These are phyloP conservation scores for Cynanchum wilfordii DNA, from an alignment of 257 asterid genomes.

Conservation along the genomic window DNA sequence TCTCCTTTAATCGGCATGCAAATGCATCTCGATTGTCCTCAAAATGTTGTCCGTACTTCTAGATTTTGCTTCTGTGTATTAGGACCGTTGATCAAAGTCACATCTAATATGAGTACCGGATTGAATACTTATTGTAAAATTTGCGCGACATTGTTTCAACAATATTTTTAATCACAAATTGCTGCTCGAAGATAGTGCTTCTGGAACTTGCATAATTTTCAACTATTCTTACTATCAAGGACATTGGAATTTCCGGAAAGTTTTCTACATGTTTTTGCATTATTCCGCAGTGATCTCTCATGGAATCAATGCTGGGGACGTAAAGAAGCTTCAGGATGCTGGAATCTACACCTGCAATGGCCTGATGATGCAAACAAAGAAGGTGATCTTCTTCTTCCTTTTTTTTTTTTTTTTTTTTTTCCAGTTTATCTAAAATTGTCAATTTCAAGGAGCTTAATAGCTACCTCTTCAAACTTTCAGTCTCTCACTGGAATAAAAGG, in stretches of 20 bases:
- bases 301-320: constrained; percentile 99
- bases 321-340: constrained; percentile 98
- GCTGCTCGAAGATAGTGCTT: background rate
- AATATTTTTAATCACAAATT: background rate
- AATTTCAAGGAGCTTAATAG: constrained; percentile 2
- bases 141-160: background rate
- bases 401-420: background rate
- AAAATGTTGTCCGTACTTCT: background rate
- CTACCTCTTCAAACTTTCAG: constrained; percentile 24
- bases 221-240: background rate
- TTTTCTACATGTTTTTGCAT: background rate
- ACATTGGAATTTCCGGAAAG: background rate
- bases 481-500: constrained; percentile 95
- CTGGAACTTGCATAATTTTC: background rate
- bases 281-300: constrained; percentile 67
- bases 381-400: constrained; percentile 35
- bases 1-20: background rate
- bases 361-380: constrained; percentile 97
- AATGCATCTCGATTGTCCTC: background rate
- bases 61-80: background rate
- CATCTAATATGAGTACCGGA: background rate
- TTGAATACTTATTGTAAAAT: background rate
- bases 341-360: constrained; percentile 96
- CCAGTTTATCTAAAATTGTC: background rate
- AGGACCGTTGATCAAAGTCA: background rate